Evolutionary conservation across 176 grass and related monocot genomes (phyloP).

Genomic region (Elaeis guineensis): DNA sequence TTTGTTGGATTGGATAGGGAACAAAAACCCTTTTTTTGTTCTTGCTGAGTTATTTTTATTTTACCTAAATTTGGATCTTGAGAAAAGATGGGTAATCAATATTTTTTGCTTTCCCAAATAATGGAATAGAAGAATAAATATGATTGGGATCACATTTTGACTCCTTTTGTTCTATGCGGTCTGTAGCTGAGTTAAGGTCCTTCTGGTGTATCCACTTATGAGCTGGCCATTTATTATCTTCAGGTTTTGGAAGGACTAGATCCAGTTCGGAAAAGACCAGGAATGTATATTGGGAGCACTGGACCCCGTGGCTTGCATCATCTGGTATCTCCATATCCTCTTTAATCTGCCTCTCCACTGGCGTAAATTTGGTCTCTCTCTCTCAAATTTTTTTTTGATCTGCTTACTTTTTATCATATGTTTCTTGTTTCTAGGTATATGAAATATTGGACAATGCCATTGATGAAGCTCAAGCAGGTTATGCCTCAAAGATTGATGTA

Average conservation of each 20-base stretch:
- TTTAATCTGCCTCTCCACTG: neutral
- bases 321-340: conserved; percentile 46
- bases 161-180: too few species aligned
- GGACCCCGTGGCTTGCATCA: conserved; percentile 94
- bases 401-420: neutral
- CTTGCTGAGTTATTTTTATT: too few species aligned
- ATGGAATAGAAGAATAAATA: too few species aligned
- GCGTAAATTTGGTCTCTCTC: conserved; percentile 15
- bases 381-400: neutral
- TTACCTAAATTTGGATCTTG: too few species aligned
- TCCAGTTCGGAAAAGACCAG: conserved; percentile 93
- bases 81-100: too few species aligned
- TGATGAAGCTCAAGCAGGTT: conserved; percentile 89
- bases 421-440: conserved; percentile 40
- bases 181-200: too few species aligned
- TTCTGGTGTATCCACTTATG: too few species aligned
- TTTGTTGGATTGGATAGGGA: too few species aligned
- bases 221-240: conserved; percentile 8
- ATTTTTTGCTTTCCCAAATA: too few species aligned
- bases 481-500: conserved; percentile 62
- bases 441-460: conserved; percentile 98
- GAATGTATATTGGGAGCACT: conserved; percentile 98
- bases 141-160: too few species aligned
- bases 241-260: conserved; percentile 96
- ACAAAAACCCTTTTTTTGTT: too few species aligned